Evolutionary conservation across 192 early-diverging fungal genomes (phyloP).

Genomic region (Backusella liffmaniae): DNA sequence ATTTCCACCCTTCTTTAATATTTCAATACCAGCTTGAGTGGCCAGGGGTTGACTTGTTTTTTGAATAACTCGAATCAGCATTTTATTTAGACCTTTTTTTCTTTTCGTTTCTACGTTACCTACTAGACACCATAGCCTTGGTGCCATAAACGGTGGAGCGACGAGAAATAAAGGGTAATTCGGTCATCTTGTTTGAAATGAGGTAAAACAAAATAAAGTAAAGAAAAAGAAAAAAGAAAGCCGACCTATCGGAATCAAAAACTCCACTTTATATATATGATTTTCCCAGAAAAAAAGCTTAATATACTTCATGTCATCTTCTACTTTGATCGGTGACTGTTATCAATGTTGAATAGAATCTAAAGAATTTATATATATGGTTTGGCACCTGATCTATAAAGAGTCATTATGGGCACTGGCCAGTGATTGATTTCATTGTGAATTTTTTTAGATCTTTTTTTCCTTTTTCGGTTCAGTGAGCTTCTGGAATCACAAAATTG

Average conservation of each 20-base stretch:
- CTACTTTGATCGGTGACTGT: too few species aligned
- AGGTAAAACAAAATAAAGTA: not conserved
- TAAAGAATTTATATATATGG: too few species aligned
- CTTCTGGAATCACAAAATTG: too few species aligned
- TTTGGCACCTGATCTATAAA: too few species aligned
- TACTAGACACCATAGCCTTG: constrained; percentile 62
- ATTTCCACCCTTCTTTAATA: constrained; percentile 71
- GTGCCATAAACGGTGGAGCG: constrained; percentile 56
- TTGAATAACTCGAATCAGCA: not conserved
- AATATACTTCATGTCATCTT: too few species aligned
- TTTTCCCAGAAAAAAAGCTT: not conserved
- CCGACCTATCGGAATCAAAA: not conserved
- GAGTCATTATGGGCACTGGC: too few species aligned
- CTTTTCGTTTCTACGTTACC: constrained; percentile 13
- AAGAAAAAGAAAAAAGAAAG: not conserved
- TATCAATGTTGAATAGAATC: too few species aligned
- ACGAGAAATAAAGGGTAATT: constrained; percentile 40
- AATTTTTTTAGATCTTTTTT: too few species aligned
- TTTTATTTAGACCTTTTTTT: not conserved
- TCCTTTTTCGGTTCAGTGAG: too few species aligned
- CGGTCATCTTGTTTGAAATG: not conserved
- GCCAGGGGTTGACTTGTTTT: constrained; percentile 66
- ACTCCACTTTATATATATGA: not conserved
- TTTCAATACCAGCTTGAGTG: constrained; percentile 59
- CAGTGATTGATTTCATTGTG: too few species aligned